Conservation (phyloP, 345 rosid genomes). For the Reutealis trisperma region DNA sequence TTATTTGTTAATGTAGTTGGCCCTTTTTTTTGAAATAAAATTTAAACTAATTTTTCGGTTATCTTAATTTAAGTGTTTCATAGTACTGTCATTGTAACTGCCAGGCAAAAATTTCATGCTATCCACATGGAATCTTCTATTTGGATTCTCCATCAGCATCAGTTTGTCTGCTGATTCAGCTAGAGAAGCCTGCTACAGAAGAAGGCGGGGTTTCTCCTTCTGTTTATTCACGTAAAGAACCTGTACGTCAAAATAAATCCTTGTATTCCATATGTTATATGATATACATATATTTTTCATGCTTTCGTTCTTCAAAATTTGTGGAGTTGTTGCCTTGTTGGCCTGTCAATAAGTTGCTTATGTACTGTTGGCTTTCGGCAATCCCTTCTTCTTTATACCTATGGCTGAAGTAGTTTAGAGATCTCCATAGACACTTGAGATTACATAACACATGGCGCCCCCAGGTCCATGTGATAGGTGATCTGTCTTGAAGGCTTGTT, state of each 20-base stretch:
- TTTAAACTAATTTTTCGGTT: neutral
- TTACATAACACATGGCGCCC: too few relatives aligned
- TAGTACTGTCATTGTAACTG: conserved; percentile 20
- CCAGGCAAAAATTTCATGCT: conserved; percentile 64
- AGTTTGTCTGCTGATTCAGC: conserved; percentile 79
- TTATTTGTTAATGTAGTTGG: neutral
- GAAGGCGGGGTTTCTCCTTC: conserved; percentile 91
- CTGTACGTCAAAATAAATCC: conserved; percentile 53
- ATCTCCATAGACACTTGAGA: neutral
- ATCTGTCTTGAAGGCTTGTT: neutral
- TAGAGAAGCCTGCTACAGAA: conserved; percentile 94
- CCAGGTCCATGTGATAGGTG: neutral
- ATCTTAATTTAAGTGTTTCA: neutral
- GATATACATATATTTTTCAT: neutral
- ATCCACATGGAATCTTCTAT: conserved; percentile 80
- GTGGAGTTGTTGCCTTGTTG: conserved; percentile 17
- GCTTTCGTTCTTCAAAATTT: conserved; percentile 3
- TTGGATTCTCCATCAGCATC: conserved; percentile 94
- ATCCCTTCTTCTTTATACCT: neutral
- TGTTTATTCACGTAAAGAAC: conserved; percentile 98
- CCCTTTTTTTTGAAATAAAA: too few relatives aligned
- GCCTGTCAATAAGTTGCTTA: neutral
- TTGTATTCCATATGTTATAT: neutral
- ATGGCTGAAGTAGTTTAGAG: neutral
- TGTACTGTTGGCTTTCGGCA: neutral